phyloP scores from a whole-genome alignment of 768 basidiomycete genomes.

The Mycena alexandri region DNA sequence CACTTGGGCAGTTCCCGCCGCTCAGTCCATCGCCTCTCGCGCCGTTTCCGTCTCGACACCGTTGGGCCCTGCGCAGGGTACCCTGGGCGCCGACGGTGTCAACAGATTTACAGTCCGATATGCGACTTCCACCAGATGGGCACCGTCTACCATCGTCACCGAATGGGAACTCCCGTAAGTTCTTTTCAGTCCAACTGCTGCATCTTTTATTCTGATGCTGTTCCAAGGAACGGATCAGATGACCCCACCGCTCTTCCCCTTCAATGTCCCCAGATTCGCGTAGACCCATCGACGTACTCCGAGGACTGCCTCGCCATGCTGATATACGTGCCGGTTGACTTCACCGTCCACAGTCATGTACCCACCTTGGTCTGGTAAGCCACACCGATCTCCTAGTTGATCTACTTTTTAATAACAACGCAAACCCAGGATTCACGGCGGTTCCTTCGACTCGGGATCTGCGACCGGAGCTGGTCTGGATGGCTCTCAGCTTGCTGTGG shows the following conservation, averaged over 20 bases:
- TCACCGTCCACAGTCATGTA: conserved; percentile 46
- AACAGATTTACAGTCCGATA: conserved; percentile 76
- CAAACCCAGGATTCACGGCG: conserved; percentile 80
- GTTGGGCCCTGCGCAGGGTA: conserved; percentile 71
- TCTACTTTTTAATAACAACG: background rate
- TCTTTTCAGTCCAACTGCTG: background rate
- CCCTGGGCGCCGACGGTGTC: conserved; percentile 57
- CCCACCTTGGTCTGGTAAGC: conserved; percentile 67
- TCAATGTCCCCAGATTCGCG: conserved; percentile 75
- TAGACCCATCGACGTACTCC: conserved; percentile 61
- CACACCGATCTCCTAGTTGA: background rate
- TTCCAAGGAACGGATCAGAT: conserved; percentile 61
- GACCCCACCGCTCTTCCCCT: conserved; percentile 71
- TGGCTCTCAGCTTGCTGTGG: conserved; percentile 78
- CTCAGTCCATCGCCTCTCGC: background rate
- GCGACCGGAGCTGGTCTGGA: conserved; percentile 82
- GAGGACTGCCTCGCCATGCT: conserved; percentile 90
- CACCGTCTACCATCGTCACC: conserved; percentile 63
- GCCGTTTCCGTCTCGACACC: conserved; percentile 52
- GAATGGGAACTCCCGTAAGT: conserved; percentile 75
- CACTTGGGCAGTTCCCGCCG: conserved; percentile 12
- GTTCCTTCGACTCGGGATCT: conserved; percentile 81
- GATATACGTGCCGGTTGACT: conserved; percentile 71
- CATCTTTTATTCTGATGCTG: conserved; percentile 17
- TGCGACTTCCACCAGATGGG: conserved; percentile 73